These are phyloP conservation scores for Pseudogymnoascus sp. DNA, from an alignment of 2,329 filamentous ascomycete species.

Conservation along the genomic window DNA sequence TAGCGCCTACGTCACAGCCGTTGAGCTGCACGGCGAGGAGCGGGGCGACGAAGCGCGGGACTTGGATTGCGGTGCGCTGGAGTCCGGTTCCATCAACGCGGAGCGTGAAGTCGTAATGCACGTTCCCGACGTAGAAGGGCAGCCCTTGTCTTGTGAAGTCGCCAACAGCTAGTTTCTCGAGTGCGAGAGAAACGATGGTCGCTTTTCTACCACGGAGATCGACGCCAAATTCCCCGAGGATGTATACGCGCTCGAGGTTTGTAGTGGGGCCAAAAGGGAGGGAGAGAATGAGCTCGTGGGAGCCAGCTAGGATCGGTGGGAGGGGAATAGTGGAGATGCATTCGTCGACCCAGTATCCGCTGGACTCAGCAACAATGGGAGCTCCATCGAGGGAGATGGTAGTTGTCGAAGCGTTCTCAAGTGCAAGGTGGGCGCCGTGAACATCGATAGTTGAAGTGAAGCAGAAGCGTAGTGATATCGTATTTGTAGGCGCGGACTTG, in stretches of 20 bases:
- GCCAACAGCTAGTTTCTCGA: constrained; percentile 20
- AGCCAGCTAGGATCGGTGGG: constrained; percentile 21
- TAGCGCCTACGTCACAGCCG: constrained; percentile 17
- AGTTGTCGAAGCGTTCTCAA: constrained; percentile 23
- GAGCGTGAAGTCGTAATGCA: constrained; percentile 20
- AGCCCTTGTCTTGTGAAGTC: constrained; percentile 23
- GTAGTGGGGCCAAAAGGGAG: constrained; percentile 27
- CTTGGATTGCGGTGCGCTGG: not conserved
- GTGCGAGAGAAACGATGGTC: constrained; percentile 11
- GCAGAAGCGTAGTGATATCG: constrained; percentile 22
- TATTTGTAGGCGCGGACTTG: constrained; percentile 11
- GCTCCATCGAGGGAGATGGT: constrained; percentile 20
- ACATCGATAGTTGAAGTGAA: constrained; percentile 21
- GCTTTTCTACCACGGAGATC: constrained; percentile 12
- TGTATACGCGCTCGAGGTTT: constrained; percentile 27
- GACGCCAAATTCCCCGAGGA: constrained; percentile 26
- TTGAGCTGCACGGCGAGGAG: constrained; percentile 18
- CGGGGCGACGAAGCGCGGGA: constrained; percentile 22
- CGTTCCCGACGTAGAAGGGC: constrained; percentile 27
- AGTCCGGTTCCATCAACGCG: not conserved
- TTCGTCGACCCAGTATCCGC: constrained; percentile 29
- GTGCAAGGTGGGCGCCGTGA: constrained; percentile 17
- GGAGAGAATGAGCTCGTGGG: constrained; percentile 19
- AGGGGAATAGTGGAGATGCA: constrained; percentile 22
- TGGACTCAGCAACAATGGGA: not conserved